Evolutionary conservation across 2,329 filamentous ascomycete species (phyloP).

Genomic region (Exophiala viscosa): DNA sequence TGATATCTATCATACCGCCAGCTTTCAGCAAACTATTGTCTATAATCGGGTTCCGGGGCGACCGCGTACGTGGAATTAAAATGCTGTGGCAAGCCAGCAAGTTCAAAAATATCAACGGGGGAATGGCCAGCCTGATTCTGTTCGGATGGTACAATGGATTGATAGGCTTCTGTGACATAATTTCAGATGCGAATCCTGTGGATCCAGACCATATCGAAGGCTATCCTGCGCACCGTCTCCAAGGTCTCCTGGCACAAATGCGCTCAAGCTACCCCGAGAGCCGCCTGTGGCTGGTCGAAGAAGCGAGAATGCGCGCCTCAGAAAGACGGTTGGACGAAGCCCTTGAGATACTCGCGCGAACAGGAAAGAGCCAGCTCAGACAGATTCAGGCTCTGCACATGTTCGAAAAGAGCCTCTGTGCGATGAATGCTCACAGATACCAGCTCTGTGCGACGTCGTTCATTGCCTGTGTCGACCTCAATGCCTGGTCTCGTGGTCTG

Average conservation of each 20-base stretch:
- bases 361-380: slow-evolving; percentile 67
- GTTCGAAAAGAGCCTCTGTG: slow-evolving; percentile 77
- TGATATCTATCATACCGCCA: slow-evolving; percentile 91
- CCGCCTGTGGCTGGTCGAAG: slow-evolving; percentile 81
- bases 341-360: slow-evolving; percentile 60
- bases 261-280: slow-evolving; percentile 73
- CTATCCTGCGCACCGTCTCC: slow-evolving; percentile 68
- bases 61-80: slow-evolving; percentile 73
- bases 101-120: slow-evolving; percentile 87
- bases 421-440: slow-evolving; percentile 77
- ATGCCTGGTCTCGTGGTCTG: slow-evolving; percentile 84
- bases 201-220: slow-evolving; percentile 60
- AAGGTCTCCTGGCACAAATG: slow-evolving; percentile 68
- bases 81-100: slow-evolving; percentile 89
- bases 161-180: slow-evolving; percentile 81
- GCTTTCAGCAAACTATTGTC: slow-evolving; percentile 82
- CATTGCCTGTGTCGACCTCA: slow-evolving; percentile 65
- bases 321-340: slow-evolving; percentile 65
- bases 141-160: slow-evolving; percentile 86
- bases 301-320: slow-evolving; percentile 71
- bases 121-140: slow-evolving; percentile 71
- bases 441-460: slow-evolving; percentile 70
- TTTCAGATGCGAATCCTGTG: slow-evolving; percentile 52
- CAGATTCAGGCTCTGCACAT: slow-evolving; percentile 80
- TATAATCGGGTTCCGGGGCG: slow-evolving; percentile 86